Evolutionary conservation across 345 rosid species (phyloP).

Genomic region (Ceriops tagal): DNA sequence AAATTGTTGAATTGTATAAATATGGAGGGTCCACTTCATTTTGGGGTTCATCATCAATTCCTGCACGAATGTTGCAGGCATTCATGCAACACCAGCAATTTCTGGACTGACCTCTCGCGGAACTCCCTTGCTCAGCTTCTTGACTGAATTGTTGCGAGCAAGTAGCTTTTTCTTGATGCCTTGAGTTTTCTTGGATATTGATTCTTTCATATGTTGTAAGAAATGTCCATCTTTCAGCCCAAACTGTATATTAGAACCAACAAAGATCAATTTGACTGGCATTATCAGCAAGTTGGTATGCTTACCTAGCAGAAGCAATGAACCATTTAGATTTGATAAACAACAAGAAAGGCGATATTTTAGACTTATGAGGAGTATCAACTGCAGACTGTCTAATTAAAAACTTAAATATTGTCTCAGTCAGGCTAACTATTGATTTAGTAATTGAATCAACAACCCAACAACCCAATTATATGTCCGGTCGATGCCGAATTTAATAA

Average conservation of each 20-base stretch:
- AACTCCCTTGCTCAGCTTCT: constrained; percentile 85
- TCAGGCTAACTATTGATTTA: too few relatives aligned
- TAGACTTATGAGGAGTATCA: constrained; percentile 35
- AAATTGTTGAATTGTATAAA: too few relatives aligned
- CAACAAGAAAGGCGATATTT: constrained; percentile 52
- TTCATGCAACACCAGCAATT: constrained; percentile 69
- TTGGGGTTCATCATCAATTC: constrained; percentile 46
- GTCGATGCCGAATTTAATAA: too few relatives aligned
- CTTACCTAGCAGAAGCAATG: constrained; percentile 68
- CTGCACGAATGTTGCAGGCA: constrained; percentile 15
- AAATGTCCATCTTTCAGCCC: constrained; percentile 8
- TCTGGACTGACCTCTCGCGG: constrained; percentile 89
- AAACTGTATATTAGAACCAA: not conserved
- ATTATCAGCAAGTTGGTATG: not conserved
- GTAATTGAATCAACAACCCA: too few relatives aligned
- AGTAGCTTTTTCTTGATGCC: constrained; percentile 80
- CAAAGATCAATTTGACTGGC: not conserved
- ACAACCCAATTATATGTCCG: too few relatives aligned
- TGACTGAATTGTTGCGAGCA: constrained; percentile 68
- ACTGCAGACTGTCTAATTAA: constrained; percentile 20
- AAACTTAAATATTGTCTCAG: not conserved
- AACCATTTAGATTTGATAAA: constrained; percentile 64
- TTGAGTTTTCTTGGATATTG: constrained; percentile 66
- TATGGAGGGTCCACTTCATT: constrained; percentile 42
- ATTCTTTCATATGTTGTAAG: constrained; percentile 65